A percentile compares a stretch with the other conserved stretches of the same genome.
phyloP scores from a whole-genome alignment of 306 rosid genomes.

The Vigna hirtella region DNA sequence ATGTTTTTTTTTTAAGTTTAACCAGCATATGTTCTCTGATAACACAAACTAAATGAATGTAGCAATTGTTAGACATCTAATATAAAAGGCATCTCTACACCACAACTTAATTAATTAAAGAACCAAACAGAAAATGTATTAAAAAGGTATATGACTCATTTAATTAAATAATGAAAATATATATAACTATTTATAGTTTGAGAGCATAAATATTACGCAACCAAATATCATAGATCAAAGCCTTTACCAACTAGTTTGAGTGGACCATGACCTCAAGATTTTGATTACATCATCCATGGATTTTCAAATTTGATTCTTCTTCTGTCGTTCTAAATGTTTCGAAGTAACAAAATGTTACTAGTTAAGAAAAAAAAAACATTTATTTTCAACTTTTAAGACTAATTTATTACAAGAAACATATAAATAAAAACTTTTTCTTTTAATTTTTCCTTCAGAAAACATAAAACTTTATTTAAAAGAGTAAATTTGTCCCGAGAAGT shows the following conservation, averaged over 20 bases:
- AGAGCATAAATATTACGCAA: neutral
- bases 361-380: neutral
- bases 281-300: slow-evolving; percentile 10
- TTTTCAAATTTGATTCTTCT: neutral
- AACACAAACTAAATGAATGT: neutral
- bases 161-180: neutral
- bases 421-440: too few relatives aligned
- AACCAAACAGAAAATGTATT: neutral
- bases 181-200: neutral
- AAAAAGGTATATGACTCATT: too few relatives aligned
- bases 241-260: slow-evolving; percentile 4
- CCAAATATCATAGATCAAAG: neutral
- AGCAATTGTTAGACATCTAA: neutral
- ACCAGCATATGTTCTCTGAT: neutral
- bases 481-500: neutral
- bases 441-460: too few relatives aligned
- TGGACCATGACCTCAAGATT: slow-evolving; percentile 15
- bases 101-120: neutral
- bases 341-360: neutral
- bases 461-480: too few relatives aligned
- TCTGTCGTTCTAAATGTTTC: too few relatives aligned
- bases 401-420: too few relatives aligned
- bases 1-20: neutral
- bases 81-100: neutral
- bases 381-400: too few relatives aligned